Base-by-base conservation (phyloP, 1,284 basidiomycete genomes). In the Ceratobasidium sp. region DNA sequence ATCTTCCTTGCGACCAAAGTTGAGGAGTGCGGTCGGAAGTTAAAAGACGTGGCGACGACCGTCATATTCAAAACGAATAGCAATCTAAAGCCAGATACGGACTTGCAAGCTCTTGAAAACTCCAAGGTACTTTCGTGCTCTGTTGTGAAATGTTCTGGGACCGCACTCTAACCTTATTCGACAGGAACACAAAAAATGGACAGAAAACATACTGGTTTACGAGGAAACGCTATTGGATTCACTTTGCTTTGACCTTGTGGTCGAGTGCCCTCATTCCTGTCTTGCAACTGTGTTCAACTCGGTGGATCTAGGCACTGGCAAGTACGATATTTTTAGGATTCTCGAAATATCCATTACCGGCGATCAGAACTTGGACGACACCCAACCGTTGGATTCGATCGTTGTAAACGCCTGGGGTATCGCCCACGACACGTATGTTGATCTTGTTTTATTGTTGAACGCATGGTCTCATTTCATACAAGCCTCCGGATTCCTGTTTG, bases 1-100 rank as follows among this genome's bases (percentile, higher is more conserved):
- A 89, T 98, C 62, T 98, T 97, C 79, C 86, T 98, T 52, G 93
- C 94, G 0, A 95, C 94, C 41, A 98, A 98, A 81, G 94, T 92
- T 1, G 94, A 96, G 79, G 94, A 96, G 80, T 93, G 91, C 77
- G 92, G 92, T 54, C 84, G 94, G 67, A 95, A 95, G 80, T 84
- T 96, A n/a, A 86, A 91, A 41, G 92, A 94, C 78, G 90, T 96
- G 23, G 91, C 94, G 9, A 87, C 87, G 75, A 87, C 95, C 18
- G 91, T 87, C 75, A 88, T 89, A 80, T 87, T 90, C 41, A 94
- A 94, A 81, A 83, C 90, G 46, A 75, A 75, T 49, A 69, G 72
- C 44, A 76, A 71, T 38, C 58, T 59, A 2, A 75, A 75, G 44
- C 58, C 75, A 57, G 76, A 76, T 26, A 73, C 67, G 26, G 67